Base-by-base conservation (phyloP, 2,329 filamentous ascomycete genomes). In the Bipolaris oryzae region DNA sequence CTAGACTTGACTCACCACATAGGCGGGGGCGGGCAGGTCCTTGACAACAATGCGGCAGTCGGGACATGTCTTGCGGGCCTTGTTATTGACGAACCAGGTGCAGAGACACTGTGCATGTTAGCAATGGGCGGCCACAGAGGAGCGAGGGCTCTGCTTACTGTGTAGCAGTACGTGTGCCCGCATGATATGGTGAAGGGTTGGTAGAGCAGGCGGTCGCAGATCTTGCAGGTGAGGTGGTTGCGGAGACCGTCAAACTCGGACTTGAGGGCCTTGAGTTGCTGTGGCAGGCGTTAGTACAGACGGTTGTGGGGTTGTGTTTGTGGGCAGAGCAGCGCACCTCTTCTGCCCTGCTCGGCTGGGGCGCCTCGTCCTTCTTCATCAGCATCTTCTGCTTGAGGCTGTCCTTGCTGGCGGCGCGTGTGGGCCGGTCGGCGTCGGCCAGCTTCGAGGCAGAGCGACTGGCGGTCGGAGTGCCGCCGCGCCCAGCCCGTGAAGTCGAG, bases 131-230 rank as follows among this genome's bases (percentile, higher is more conserved):
- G 16, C n/a, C 21, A 21, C 18, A 37, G 13, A 67, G 75, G 16
- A 16, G 38, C 25, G 18, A 7, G 31, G 31, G 42, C 23, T 21
- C 42, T 7, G 75, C 82, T 73, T 62, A 86, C 84, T 42, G 83
- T 85, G 70, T 90, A 90, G 76, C 88, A 90, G 74, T 89, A 90
- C 6, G 87, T 89, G 72, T 90, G 88, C 3, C 88, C 88, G 66
- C 88, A 90, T 6, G 80, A 80, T 50, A 89, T 81, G 16, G 85
- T 87, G 74, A 86, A 90, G 1, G 88, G 88, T 73, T 90, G 87
- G 74, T 89, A 89, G 47, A 90, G 81, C 46, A 87, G 82, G 53
- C 85, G 82, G 63, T 88, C 84, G 74, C 88, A 90, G 60, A 90
- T 87, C 61, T 87, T 86, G 77, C 88, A 90, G 55, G 85, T 87